Evolutionary conservation across 306 rosid species (phyloP), one percentile per base, ranked within the genome.

Genomic region (Begonia masoniana): DNA sequence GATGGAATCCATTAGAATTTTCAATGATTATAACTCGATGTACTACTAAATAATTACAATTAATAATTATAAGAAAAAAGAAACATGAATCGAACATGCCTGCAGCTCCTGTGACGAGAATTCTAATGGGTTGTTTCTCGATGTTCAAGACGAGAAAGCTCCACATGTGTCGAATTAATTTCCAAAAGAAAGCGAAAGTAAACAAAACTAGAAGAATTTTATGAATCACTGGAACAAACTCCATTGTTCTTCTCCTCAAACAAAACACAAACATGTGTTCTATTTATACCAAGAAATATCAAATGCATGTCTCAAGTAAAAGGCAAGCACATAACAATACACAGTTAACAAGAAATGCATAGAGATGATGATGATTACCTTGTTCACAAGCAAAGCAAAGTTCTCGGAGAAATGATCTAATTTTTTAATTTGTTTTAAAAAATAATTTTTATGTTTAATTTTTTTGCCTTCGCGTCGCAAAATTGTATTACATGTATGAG

Each of bases 111-210:
- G 49, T 45, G 49, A 45, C 14, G 15, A 45, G 49, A 45, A 45
- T 8, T 5, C 49, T 10, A 45, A 45, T 7, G 4, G 49, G 49
- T 3, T 45, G n/a, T 45, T 12, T 45, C 1, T 11, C 49, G n/a
- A 10, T 7, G 8, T 83, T 80, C 45, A 49, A 45, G 41, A 48
- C 62, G 39, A 78, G 60, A 71, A 91, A 84, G 62, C 81, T 68
- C 65, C 73, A 78, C 92, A 91, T 80, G 47, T 78, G 55, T 59
- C 57, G 78, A 43, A 75, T 59, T 41, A 85, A 81, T 72, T 69
- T 85, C 88, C 92, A 78, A 65, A 81, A 80, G 67, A 91, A 65
- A 65, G 65, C 62, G 8, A 60, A 10, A 39, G 79, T 61, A 46
- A 82, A 51, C 12, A 66, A 71, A 69, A 78, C 78, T 52, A 76